Evolutionary conservation across 257 asterid species (phyloP).

Genomic region (Solanum tarapatanum): DNA sequence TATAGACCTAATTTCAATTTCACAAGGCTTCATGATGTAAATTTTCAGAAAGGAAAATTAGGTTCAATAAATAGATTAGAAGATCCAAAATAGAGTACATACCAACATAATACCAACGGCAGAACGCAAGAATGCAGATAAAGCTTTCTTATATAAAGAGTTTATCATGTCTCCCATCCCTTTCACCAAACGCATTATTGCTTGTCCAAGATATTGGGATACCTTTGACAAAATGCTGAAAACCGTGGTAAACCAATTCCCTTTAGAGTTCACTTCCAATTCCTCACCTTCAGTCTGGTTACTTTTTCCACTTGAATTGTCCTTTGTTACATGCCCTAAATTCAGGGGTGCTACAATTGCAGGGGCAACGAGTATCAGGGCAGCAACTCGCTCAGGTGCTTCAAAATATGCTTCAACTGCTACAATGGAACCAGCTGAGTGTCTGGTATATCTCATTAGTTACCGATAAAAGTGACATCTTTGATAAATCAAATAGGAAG

Average conservation of each 20-base stretch:
- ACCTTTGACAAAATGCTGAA: constrained; percentile 27
- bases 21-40: not conserved
- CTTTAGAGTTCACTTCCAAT: constrained; percentile 16
- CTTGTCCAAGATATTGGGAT: constrained; percentile 25
- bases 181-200: constrained; percentile 22
- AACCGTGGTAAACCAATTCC: constrained; percentile 25
- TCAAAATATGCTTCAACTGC: constrained; percentile 86
- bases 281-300: constrained; percentile 25
- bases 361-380: constrained; percentile 85
- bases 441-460: constrained; percentile 46
- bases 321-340: constrained; percentile 13
- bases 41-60: not conserved
- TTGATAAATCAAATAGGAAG: not conserved
- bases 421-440: constrained; percentile 89
- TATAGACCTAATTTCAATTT: not conserved
- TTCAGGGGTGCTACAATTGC: constrained; percentile 70
- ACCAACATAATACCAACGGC: constrained; percentile 65
- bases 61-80: not conserved
- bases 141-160: constrained; percentile 49
- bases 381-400: constrained; percentile 91
- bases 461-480: not conserved
- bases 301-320: constrained; percentile 20
- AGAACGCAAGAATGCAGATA: constrained; percentile 68
- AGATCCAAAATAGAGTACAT: constrained; percentile 10
- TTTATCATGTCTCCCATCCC: constrained; percentile 56